These are phyloP conservation scores for Curvularia sp. DNA, from an alignment of 2,329 filamentous ascomycete genomes.

Conservation along the genomic window DNA sequence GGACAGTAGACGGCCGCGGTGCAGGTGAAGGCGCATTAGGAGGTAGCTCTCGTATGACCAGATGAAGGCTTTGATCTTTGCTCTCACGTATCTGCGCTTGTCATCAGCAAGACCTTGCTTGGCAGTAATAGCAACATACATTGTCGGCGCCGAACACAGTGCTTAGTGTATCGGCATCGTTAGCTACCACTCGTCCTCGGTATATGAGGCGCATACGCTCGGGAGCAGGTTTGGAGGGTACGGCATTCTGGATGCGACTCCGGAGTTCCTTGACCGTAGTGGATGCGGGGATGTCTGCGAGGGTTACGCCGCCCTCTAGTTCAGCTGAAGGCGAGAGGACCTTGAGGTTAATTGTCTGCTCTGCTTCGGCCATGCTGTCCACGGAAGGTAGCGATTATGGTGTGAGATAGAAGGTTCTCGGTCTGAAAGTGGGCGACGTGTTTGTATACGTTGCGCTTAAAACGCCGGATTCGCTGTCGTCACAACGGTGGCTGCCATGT, in stretches of 20 bases:
- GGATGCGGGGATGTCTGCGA: slow-evolving; percentile 41
- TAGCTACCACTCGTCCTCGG: slow-evolving; percentile 60
- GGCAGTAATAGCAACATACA: slow-evolving; percentile 47
- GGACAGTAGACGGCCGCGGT: slow-evolving; percentile 47
- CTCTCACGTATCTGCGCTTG: slow-evolving; percentile 44
- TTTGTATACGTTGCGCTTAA: slow-evolving; percentile 45
- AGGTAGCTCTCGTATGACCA: slow-evolving; percentile 49
- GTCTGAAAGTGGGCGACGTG: slow-evolving; percentile 18
- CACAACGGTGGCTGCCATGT: slow-evolving; percentile 17
- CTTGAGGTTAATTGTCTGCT: slow-evolving; percentile 45
- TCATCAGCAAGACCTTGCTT: slow-evolving; percentile 20
- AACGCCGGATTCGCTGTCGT: slow-evolving; percentile 26
- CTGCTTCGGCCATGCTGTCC: slow-evolving; percentile 36
- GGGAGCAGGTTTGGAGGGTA: slow-evolving; percentile 51
- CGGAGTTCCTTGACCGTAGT: slow-evolving; percentile 62
- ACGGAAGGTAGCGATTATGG: slow-evolving; percentile 7
- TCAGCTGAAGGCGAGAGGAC: slow-evolving; percentile 51
- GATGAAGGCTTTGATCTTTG: slow-evolving; percentile 48
- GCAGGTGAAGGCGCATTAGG: slow-evolving; percentile 25
- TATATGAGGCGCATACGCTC: slow-evolving; percentile 65
- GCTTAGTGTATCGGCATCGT: slow-evolving; percentile 57
- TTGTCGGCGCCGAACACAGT: slow-evolving; percentile 59
- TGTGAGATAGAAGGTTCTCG: slow-evolving; percentile 5
- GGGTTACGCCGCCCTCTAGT: slow-evolving; percentile 43
- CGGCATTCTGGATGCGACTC: slow-evolving; percentile 56